A percentile compares a stretch with the other conserved stretches of the same genome.
Conservation (phyloP, 1,284 basidiomycete species). For the Cryptococcus sp. region DNA sequence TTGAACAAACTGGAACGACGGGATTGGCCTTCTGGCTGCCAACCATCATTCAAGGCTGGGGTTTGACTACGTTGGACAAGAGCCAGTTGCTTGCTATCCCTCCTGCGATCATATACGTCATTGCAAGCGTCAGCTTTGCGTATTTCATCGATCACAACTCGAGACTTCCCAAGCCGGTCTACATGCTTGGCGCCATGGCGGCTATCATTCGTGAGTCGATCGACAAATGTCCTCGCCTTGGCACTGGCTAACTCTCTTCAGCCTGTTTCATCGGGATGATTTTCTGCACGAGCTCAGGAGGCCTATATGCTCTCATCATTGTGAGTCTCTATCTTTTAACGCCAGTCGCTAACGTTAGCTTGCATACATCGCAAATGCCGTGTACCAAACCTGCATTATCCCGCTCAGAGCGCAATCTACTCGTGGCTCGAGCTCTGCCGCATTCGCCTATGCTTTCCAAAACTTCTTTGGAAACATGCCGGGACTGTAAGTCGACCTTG, state of each 20-base stretch:
- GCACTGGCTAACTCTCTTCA: background rate
- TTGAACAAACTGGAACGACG: conserved; percentile 9
- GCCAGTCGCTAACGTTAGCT: background rate
- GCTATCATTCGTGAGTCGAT: conserved; percentile 7
- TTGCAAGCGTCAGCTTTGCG: conserved; percentile 11
- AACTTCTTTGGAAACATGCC: conserved; percentile 18
- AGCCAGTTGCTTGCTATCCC: conserved; percentile 20
- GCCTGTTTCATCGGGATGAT: conserved; percentile 23
- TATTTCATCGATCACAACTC: conserved; percentile 17
- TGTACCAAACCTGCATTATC: background rate
- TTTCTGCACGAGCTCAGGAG: conserved; percentile 17
- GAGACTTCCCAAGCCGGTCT: conserved; percentile 15
- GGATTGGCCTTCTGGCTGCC: conserved; percentile 32
- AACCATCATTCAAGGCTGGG: conserved; percentile 15
- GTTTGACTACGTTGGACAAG: conserved; percentile 10
- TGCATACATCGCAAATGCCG: background rate
- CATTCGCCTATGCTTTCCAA: conserved; percentile 23
- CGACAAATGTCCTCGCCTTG: too few relatives aligned
- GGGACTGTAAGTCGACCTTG: background rate
- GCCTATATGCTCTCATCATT: conserved; percentile 27
- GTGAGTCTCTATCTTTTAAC: background rate
- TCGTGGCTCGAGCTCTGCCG: conserved; percentile 13
- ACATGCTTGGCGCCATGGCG: conserved; percentile 4
- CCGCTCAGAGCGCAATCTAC: conserved; percentile 18
- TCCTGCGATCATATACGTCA: conserved; percentile 17